phyloP scores from a whole-genome alignment of 192 early-diverging fungal genomes.

The Coemansia sp. region DNA sequence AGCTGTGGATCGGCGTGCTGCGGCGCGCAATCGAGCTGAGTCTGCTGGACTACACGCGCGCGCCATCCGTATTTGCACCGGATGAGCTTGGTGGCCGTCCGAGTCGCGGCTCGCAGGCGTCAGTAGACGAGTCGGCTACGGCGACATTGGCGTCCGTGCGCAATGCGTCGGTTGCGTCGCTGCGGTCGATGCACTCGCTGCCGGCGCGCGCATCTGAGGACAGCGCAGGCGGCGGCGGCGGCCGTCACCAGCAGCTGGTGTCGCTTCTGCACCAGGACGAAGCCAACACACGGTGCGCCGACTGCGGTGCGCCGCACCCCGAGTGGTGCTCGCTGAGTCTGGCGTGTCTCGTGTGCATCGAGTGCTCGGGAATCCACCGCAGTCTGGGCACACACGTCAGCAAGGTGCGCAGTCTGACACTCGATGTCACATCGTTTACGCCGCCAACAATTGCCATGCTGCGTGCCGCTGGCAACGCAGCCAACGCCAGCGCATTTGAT shows the following conservation, averaged over 20 bases:
- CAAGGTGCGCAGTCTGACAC: conserved; percentile 79
- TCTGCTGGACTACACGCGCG: conserved; percentile 19
- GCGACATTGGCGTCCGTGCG: conserved; percentile 16
- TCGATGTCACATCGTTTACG: conserved; percentile 67
- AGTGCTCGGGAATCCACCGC: conserved; percentile 91
- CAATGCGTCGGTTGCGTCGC: conserved; percentile 23
- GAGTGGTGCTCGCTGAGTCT: conserved; percentile 89
- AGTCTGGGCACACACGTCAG: conserved; percentile 87
- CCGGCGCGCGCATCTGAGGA: conserved; percentile 14
- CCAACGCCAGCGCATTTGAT: conserved; percentile 31
- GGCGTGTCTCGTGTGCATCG: conserved; percentile 81
- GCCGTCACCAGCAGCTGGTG: conserved; percentile 16
- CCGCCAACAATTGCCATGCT: conserved; percentile 40
- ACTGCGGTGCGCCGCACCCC: conserved; percentile 63
- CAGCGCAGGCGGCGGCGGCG: not conserved
- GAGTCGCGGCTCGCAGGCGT: conserved; percentile 31
- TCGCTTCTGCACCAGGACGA: conserved; percentile 22
- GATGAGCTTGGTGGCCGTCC: conserved; percentile 8
- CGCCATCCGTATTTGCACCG: not conserved
- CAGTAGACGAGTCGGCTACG: conserved; percentile 18
- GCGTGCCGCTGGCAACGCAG: conserved; percentile 33
- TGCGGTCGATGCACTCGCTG: not conserved
- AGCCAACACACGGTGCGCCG: conserved; percentile 55
- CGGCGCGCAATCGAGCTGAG: conserved; percentile 51
- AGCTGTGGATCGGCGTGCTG: conserved; percentile 68